These are phyloP conservation scores for Aspergillus sojae DNA, from an alignment of 2,329 filamentous ascomycete species.

Conservation along the genomic window DNA sequence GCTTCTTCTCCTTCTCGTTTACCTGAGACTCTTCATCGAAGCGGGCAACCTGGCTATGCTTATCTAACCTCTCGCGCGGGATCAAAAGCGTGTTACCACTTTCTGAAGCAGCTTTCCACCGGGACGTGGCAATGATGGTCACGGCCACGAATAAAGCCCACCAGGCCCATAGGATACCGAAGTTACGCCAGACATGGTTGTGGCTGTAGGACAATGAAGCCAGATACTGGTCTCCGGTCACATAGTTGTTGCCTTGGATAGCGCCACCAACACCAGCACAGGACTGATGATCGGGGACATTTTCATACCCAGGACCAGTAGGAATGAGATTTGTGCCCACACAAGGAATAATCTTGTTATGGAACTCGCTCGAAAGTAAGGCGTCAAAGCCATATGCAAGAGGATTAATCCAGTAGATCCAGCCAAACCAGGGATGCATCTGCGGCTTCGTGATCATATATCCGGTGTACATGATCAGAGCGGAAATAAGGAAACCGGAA, in stretches of 20 bases:
- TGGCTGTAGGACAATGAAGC: constrained; percentile 57
- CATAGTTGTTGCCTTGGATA: constrained; percentile 47
- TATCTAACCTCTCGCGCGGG: constrained; percentile 60
- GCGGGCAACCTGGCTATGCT: constrained; percentile 31
- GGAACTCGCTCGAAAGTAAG: constrained; percentile 42
- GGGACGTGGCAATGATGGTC: constrained; percentile 60
- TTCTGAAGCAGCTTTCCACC: constrained; percentile 59
- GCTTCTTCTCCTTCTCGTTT: constrained; percentile 28
- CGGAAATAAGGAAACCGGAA: constrained; percentile 42
- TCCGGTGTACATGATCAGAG: constrained; percentile 44
- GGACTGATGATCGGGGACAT: constrained; percentile 20
- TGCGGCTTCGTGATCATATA: constrained; percentile 50
- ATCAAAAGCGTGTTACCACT: constrained; percentile 61
- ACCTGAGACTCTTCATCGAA: constrained; percentile 55
- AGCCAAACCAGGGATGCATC: constrained; percentile 58
- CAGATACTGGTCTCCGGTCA: constrained; percentile 64
- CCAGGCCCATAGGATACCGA: constrained; percentile 65
- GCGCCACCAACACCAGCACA: constrained; percentile 60
- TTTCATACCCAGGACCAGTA: constrained; percentile 30
- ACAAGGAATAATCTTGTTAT: constrained; percentile 32
- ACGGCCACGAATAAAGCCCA: constrained; percentile 62
- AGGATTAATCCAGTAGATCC: constrained; percentile 47
- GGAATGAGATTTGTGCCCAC: constrained; percentile 37
- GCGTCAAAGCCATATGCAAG: constrained; percentile 44
- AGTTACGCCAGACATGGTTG: constrained; percentile 60